Evolutionary conservation across 2,329 filamentous ascomycete species (phyloP), one percentile per base, ranked within the genome.

Genomic region (Ophidiomyces ophidiicola): DNA sequence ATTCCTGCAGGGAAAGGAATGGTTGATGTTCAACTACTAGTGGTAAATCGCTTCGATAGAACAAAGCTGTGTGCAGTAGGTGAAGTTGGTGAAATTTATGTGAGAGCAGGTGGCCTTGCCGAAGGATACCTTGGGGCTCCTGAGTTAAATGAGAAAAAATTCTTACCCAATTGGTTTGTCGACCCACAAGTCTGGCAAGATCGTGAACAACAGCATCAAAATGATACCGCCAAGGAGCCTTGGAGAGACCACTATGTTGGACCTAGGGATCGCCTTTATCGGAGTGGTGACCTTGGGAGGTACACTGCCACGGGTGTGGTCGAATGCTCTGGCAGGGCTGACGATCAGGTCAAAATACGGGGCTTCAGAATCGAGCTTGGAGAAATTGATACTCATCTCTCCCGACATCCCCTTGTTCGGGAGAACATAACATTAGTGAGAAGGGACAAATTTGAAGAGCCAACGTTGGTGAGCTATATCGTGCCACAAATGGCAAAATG

Each of bases 291-390:
- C 57, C 65, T 98, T 3, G 88, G 88, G 3, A 68, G 77, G 42
- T 87, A 82, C 53, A 74, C 76, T 36, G 67, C 71, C 2, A 70
- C 76, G 31, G 84, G 82, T 24, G 78, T 80, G 47, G 80, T 85
- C 7, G 80, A 82, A 53, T 82, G 78, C 53, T 79, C 81, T 6
- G 88, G 88, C 15, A 72, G 90, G 43, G 78, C 77, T 17, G 88
- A 96, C 54, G 74, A 80, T 49, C 88, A 96, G 57, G 83, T 94
- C 65, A 98, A 96, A 68, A 88, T 96, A 48, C 80, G 90, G 44
- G 88, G 88, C 1, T 96, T 94, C 70, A 74, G 88, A 45, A 93
- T 98, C 49, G 90, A 98, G 63, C 76, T 96, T 32, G 81, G 80
- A 46, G 90, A 96, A 49, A 94, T 96, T 49, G 87, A 96, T 59